Evolutionary conservation across 164 flowering plant genomes (phyloP).

Genomic region (Vitis amurensis): DNA sequence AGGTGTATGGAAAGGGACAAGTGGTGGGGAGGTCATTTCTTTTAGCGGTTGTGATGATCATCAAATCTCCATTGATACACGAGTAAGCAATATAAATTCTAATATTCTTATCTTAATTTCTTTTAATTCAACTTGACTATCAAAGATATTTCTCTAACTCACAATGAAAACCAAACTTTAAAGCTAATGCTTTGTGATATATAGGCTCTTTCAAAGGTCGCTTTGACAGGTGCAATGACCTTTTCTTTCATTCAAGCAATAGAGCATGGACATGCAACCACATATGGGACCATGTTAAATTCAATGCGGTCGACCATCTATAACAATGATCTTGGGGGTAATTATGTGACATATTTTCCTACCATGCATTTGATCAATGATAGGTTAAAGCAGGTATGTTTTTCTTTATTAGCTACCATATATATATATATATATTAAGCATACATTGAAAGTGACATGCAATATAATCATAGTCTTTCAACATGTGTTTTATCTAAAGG

Average conservation of each 20-base stretch:
- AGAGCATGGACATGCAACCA: constrained; percentile 34
- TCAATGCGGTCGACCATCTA: constrained; percentile 33
- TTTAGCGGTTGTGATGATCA: constrained; percentile 75
- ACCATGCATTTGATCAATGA: no score
- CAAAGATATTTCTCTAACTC: no score
- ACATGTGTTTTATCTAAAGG: no score
- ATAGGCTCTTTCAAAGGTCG: constrained; percentile 48
- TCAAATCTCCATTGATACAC: constrained; percentile 44
- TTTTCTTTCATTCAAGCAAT: constrained; percentile 62
- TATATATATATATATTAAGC: no score
- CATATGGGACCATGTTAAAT: constrained; percentile 54
- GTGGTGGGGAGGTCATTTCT: constrained; percentile 59
- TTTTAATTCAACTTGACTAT: no score
- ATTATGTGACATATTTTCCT: no score
- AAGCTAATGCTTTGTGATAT: neutral
- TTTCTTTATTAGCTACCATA: no score
- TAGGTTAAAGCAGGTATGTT: no score
- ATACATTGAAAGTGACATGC: no score
- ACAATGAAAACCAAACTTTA: no score
- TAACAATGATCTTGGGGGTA: no score
- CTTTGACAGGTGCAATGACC: constrained; percentile 57
- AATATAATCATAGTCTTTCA: no score
- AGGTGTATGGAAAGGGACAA: constrained; percentile 49
- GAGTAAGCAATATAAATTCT: constrained; percentile 9
- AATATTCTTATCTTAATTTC: neutral